Conservation (phyloP, 176 grass and related monocot genomes). For the Areca catechu region DNA sequence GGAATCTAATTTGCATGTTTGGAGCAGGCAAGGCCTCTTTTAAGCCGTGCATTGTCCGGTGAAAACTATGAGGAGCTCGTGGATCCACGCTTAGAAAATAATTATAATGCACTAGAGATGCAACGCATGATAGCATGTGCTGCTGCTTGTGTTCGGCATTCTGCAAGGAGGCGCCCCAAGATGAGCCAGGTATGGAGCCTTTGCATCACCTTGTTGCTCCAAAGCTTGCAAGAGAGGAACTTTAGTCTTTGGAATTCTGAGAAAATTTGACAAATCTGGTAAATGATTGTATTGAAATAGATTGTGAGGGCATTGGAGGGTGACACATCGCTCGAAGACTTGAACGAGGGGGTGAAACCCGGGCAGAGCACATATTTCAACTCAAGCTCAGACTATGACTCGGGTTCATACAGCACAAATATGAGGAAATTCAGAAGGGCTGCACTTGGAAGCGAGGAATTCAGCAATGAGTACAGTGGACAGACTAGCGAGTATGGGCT, state of each 20-base stretch:
- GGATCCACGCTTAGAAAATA: constrained; percentile 20
- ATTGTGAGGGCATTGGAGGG: not conserved
- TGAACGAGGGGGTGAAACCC: not conserved
- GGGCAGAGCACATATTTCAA: not conserved
- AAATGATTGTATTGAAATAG: not conserved
- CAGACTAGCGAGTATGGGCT: not conserved
- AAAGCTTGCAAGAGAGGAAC: too few relatives aligned
- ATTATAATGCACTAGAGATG: constrained; percentile 22
- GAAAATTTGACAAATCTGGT: too few relatives aligned
- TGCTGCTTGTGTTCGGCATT: constrained; percentile 37
- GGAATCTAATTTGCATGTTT: not conserved
- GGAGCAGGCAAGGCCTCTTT: constrained; percentile 24
- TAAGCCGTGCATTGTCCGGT: constrained; percentile 13
- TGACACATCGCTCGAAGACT: not conserved
- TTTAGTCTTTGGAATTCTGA: too few relatives aligned
- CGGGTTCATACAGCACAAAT: not conserved
- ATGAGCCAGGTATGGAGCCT: constrained; percentile 34
- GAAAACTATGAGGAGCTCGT: constrained; percentile 19
- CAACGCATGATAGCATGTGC: constrained; percentile 40
- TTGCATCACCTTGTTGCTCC: too few relatives aligned
- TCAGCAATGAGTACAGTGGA: constrained; percentile 2
- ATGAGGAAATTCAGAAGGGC: not conserved
- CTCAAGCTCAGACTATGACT: not conserved
- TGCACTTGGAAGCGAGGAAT: not conserved
- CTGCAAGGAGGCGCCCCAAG: constrained; percentile 27